Percentiles rank a stretch among this genome's conserved stretches.
These are phyloP conservation scores for Micractinium conductrix DNA, from an alignment of 139 green algal genomes.

Conservation along the genomic window DNA sequence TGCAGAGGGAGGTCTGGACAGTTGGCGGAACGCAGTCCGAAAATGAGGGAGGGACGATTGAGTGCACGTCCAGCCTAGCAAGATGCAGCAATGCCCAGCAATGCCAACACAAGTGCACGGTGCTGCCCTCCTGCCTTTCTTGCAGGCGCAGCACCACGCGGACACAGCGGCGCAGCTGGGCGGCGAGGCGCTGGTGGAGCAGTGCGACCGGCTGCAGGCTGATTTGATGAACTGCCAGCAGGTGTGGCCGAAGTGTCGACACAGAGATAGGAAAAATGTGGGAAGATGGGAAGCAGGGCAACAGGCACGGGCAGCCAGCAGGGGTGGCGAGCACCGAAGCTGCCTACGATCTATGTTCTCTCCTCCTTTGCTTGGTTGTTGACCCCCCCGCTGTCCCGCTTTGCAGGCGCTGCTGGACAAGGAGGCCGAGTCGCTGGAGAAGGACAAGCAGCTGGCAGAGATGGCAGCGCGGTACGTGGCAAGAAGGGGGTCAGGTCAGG, in stretches of 20 bases:
- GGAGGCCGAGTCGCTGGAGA: constrained; percentile 24
- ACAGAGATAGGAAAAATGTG: no score
- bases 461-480: constrained; percentile 8
- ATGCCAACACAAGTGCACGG: not conserved
- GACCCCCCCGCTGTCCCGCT: not conserved
- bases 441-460: constrained; percentile 5
- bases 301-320: not conserved
- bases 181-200: constrained; percentile 11
- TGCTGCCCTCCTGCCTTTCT: not conserved
- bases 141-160: constrained; percentile 15
- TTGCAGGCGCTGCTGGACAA: constrained; percentile 29
- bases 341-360: not conserved
- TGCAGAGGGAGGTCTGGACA: no score
- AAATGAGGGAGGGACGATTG: no score
- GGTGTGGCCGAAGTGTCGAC: not conserved
- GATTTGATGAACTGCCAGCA: constrained; percentile 34
- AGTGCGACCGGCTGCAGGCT: constrained; percentile 4
- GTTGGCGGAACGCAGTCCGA: no score
- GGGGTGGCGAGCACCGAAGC: not conserved
- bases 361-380: not conserved
- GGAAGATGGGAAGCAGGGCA: no score
- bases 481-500: no score
- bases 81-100: no score
- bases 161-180: not conserved
- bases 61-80: no score